These are phyloP conservation scores for Didymella exigua DNA, from an alignment of 2,329 filamentous ascomycete species.

Conservation along the genomic window DNA sequence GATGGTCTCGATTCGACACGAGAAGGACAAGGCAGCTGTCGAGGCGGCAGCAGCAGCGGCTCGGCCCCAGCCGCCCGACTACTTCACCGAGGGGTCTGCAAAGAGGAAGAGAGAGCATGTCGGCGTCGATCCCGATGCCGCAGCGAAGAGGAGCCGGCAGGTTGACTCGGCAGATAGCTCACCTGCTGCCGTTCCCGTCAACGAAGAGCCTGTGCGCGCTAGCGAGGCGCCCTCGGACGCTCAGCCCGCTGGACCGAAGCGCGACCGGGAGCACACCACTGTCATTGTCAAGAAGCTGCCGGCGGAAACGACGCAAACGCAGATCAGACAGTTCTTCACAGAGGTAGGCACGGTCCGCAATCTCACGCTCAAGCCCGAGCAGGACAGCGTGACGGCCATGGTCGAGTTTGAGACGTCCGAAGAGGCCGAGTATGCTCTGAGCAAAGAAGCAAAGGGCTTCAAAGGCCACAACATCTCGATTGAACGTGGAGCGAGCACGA, in stretches of 20 bases:
- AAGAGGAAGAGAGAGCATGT: constrained; percentile 74
- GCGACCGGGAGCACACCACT: constrained; percentile 89
- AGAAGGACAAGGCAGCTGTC: constrained; percentile 63
- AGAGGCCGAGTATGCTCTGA: constrained; percentile 79
- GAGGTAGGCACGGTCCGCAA: constrained; percentile 86
- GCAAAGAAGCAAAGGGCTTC: constrained; percentile 80
- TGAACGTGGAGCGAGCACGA: constrained; percentile 74
- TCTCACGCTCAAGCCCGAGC: constrained; percentile 69
- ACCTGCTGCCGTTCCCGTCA: constrained; percentile 15
- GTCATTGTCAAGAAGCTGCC: constrained; percentile 83
- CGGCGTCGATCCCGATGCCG: constrained; percentile 57
- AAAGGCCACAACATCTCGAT: constrained; percentile 76
- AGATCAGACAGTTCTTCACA: constrained; percentile 86
- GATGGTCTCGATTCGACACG: constrained; percentile 61
- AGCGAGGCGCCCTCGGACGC: constrained; percentile 46
- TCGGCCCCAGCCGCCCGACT: constrained; percentile 23
- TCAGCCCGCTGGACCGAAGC: constrained; percentile 59
- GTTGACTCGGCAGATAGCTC: constrained; percentile 38
- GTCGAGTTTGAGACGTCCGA: constrained; percentile 85
- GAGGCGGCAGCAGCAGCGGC: constrained; percentile 54
- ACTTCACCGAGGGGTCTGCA: constrained; percentile 53
- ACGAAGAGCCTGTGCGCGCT: constrained; percentile 26
- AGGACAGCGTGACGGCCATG: constrained; percentile 69
- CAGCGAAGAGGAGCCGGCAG: constrained; percentile 70
- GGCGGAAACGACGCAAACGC: constrained; percentile 68